These are phyloP conservation scores for Colletotrichum viniferum DNA, from an alignment of 2,329 filamentous ascomycete species.

Conservation along the genomic window DNA sequence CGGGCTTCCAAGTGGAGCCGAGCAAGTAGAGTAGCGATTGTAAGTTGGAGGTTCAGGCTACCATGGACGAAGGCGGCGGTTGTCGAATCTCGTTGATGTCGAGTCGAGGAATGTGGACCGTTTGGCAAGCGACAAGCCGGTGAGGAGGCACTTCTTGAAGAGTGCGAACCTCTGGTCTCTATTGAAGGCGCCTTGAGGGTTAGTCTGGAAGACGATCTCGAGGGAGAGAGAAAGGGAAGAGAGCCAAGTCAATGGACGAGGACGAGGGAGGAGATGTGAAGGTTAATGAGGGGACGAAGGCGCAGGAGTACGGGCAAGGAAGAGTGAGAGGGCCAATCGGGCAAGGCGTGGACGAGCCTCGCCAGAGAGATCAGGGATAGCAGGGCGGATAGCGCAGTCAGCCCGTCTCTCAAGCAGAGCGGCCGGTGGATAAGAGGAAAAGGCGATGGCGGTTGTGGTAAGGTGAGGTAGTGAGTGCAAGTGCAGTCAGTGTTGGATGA, in stretches of 20 bases:
- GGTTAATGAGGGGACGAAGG: conserved; percentile 13
- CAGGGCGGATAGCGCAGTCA: not conserved
- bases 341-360: conserved; percentile 19
- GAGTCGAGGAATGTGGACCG: conserved; percentile 1
- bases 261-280: conserved; percentile 14
- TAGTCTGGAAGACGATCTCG: conserved; percentile 11
- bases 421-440: not conserved
- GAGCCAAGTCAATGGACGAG: not conserved
- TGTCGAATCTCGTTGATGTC: conserved; percentile 3
- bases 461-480: not conserved
- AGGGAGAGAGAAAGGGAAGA: conserved; percentile 17
- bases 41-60: not conserved
- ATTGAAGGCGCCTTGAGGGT: conserved; percentile 5
- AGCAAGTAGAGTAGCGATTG: not conserved
- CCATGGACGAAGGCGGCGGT: conserved; percentile 3
- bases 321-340: conserved; percentile 12
- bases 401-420: conserved; percentile 6
- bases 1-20: conserved; percentile 17
- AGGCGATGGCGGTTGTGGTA: not conserved
- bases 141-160: conserved; percentile 4
- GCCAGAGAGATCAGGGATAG: conserved; percentile 11
- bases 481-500: not conserved
- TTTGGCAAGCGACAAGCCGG: conserved; percentile 6
- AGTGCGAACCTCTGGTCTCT: conserved; percentile 14
- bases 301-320: conserved; percentile 1